Evolutionary conservation across 2,329 filamentous ascomycete species (phyloP), one percentile per base, ranked within the genome.

Genomic region (Diplodia intermedia): DNA sequence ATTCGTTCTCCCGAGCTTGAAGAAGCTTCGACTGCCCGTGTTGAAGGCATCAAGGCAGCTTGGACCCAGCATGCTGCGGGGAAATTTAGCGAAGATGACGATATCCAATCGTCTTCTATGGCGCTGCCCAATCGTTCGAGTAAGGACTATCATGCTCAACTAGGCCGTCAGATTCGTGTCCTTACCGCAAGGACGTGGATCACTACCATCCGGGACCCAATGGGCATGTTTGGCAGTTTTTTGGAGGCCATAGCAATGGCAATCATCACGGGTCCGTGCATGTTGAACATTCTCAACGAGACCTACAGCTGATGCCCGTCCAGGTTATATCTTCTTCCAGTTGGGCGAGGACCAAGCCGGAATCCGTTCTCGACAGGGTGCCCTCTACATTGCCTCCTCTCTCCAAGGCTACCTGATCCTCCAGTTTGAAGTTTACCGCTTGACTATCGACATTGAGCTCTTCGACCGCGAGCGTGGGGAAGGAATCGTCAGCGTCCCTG

Each of bases 391-490:
- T 1, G 88, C 89, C 0, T 84, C 89, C 7, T 89, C 87, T 4
- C 82, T 94, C 6, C 91, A 94, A 73, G 90, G 90, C 1, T 94
- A 94, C 73, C 82, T 94, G 3, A 89, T 93, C 61, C 82, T 94
- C 12, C 82, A 93, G 14, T 93, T 91, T 70, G 91, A 94, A 76
- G 89, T 88, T 0, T 94, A 92, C 72, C 87, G 91, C 4, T 80
- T 94, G 68, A 91, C 89, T 0, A 85, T 90, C 61, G 91, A 94
- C 70, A 91, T 94, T 15, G 86, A 87, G 31, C 83, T 91, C 0
- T 94, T 93, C 73, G 91, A 94, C 73, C 88, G 91, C 66, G 91
- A 94, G 74, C 85, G 88, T 38, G 88, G 87, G 38, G 91, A 94
- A 76, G 88, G 89, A 3, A 90, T 91, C 23, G 89, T 92, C 20